A percentile compares a stretch with the other conserved stretches of the same genome.
These are phyloP conservation scores for Penicillium sclerotigenum DNA, from an alignment of 2,329 filamentous ascomycete genomes.

Conservation along the genomic window DNA sequence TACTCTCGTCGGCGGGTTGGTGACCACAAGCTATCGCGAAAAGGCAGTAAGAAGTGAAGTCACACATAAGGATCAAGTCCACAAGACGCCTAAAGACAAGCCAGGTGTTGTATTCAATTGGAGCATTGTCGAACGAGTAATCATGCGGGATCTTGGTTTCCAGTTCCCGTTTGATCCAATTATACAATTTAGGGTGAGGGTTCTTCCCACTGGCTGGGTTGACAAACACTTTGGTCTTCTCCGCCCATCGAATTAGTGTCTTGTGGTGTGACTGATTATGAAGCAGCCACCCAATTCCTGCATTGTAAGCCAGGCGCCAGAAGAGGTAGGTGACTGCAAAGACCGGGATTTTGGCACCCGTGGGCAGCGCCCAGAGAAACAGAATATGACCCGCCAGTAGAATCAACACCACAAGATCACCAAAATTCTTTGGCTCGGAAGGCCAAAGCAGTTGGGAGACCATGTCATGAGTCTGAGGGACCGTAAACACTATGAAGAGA, in stretches of 20 bases:
- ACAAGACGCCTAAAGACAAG: conserved; percentile 92
- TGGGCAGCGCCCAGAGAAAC: conserved; percentile 69
- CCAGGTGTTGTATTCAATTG: conserved; percentile 99
- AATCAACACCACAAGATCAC: conserved; percentile 74
- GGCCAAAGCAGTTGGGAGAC: conserved; percentile 95
- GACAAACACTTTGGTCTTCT: conserved; percentile 81
- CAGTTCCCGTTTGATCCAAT: conserved; percentile 79
- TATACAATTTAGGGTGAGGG: conserved; percentile 76
- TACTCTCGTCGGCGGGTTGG: conserved; percentile 68
- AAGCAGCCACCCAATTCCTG: conserved; percentile 86
- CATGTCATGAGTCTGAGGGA: conserved; percentile 97
- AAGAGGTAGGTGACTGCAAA: conserved; percentile 84
- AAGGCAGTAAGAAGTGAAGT: conserved; percentile 94
- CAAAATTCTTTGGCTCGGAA: conserved; percentile 90
- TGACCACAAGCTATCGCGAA: conserved; percentile 87
- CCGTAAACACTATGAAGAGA: conserved; percentile 73
- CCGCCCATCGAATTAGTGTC: conserved; percentile 81
- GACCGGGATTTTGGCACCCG: conserved; percentile 65
- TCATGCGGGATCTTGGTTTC: conserved; percentile 92
- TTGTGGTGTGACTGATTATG: conserved; percentile 87
- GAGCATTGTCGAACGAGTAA: conserved; percentile 89
- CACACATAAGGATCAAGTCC: conserved; percentile 97
- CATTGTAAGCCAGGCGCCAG: conserved; percentile 90
- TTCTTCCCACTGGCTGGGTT: conserved; percentile 76
- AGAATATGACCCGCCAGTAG: conserved; percentile 74